A percentile compares a stretch with the other conserved stretches of the same genome.
Evolutionary conservation across 495 filamentous ascomycete genomes (phyloP).

Genomic region (Aspergillus taichungensis): DNA sequence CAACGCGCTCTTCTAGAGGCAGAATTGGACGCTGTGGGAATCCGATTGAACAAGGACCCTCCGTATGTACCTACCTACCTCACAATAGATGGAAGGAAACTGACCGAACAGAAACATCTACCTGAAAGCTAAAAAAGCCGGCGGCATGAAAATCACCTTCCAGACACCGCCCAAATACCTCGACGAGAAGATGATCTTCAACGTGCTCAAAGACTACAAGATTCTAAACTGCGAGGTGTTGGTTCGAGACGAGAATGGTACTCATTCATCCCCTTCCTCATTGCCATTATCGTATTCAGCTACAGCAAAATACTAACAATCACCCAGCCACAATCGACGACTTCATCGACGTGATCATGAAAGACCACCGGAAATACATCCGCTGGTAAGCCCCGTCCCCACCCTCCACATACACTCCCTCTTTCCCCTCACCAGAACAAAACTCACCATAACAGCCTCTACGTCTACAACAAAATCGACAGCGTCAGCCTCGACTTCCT

Average conservation of each 20-base stretch:
- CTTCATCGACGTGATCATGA: conserved; percentile 99
- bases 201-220: conserved; percentile 96
- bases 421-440: no score
- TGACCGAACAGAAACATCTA: conserved; percentile 73
- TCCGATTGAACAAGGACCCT: conserved; percentile 83
- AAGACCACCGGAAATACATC: conserved; percentile 97
- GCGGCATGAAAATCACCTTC: conserved; percentile 98
- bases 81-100: no score
- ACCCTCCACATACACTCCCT: no score
- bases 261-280: not conserved
- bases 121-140: conserved; percentile 93
- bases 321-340: conserved; percentile 81
- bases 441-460: conserved; percentile 51
- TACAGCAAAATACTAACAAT: conserved; percentile 2
- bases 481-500: conserved; percentile 88
- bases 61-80: conserved; percentile 49
- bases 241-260: conserved; percentile 85
- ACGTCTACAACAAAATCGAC: conserved; percentile 99
- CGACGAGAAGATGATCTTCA: conserved; percentile 96
- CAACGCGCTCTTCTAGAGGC: conserved; percentile 84
- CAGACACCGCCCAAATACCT: conserved; percentile 77
- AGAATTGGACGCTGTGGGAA: conserved; percentile 94
- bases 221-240: conserved; percentile 96
- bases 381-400: conserved; percentile 57
- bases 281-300: not conserved